These are phyloP conservation scores for Solanum verrucosum DNA, from an alignment of 257 asterid genomes.

Conservation along the genomic window DNA sequence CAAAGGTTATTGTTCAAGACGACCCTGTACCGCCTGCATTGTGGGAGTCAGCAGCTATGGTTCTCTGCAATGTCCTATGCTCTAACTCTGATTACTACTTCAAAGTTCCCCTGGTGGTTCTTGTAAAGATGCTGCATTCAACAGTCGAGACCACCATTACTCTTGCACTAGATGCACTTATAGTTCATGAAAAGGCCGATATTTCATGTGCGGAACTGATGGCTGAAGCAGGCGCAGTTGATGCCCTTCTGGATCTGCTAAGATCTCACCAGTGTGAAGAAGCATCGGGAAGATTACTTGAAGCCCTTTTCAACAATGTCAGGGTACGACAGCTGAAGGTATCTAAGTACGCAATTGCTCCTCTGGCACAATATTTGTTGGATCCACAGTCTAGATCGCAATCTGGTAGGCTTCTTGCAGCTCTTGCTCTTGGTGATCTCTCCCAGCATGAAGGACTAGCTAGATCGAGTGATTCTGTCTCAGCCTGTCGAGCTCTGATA, in stretches of 20 bases:
- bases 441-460: conserved; percentile 90
- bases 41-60: conserved; percentile 74
- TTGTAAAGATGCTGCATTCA: conserved; percentile 66
- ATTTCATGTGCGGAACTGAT: conserved; percentile 54
- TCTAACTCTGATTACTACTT: conserved; percentile 48
- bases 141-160: conserved; percentile 32
- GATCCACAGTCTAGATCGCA: conserved; percentile 82
- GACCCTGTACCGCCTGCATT: conserved; percentile 65
- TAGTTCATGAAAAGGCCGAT: conserved; percentile 60
- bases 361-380: conserved; percentile 73
- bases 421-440: conserved; percentile 83
- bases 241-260: conserved; percentile 64
- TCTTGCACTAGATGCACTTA: conserved; percentile 59
- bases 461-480: conserved; percentile 60
- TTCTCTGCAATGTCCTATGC: conserved; percentile 54
- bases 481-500: conserved; percentile 73
- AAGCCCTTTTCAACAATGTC: conserved; percentile 55
- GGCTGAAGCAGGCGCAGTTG: conserved; percentile 80
- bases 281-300: conserved; percentile 56
- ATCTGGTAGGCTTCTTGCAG: conserved; percentile 60
- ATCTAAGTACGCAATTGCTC: conserved; percentile 71
- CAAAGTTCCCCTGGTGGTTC: conserved; percentile 54
- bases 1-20: conserved; percentile 63
- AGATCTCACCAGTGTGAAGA: conserved; percentile 87
- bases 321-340: conserved; percentile 68